Evolutionary conservation across 345 rosid species (phyloP), one percentile per base, ranked within the genome.

Genomic region (Sisymbrium irio): DNA sequence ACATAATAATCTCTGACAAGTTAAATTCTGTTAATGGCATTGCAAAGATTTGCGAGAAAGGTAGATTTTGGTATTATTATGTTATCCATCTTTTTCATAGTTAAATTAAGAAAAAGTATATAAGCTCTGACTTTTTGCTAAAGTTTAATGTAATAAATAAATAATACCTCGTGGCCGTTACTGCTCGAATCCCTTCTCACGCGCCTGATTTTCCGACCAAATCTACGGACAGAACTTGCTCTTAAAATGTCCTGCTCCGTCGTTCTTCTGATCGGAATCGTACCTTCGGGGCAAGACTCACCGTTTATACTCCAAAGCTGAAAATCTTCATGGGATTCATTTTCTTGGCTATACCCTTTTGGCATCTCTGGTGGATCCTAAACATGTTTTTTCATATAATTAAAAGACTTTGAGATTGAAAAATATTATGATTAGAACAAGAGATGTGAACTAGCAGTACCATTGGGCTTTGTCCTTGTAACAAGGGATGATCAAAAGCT

Each of bases 181-280:
- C 88, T 80, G 65, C 78, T 82, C 3, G 92, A 81, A 77, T 95
- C 99, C 85, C 98, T 87, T 84, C 89, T 79, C 53, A 88, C 82
- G 67, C 77, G 86, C 78, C 85, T 85, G 67, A 85, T 78, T 82
- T 89, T 92, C 70, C 85, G 90, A 68, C 98, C 98, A 60, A 86
- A 92, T 77, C 87, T 83, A 66, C 80, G 69, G 4, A 85, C 27
- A 42, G 92, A 87, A 72, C 83, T 87, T 4, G 96, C 97, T 80
- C 99, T 82, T 42, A 92, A 55, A 83, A 95, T 80, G 77, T 95
- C 99, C 27, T 85, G 53, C 73, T 92, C 98, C 2, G 80, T 84
- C 42, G 98, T 92, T 90, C 97, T 90, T 82, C 99, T 84, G 37
- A 95, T 83, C 9, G 99, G 99, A 56, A 95, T 60, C 45, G 99